Evolutionary conservation across 495 filamentous ascomycete genomes (phyloP), one percentile per base, ranked within the genome.

Genomic region (Penicillium crystallinum): DNA sequence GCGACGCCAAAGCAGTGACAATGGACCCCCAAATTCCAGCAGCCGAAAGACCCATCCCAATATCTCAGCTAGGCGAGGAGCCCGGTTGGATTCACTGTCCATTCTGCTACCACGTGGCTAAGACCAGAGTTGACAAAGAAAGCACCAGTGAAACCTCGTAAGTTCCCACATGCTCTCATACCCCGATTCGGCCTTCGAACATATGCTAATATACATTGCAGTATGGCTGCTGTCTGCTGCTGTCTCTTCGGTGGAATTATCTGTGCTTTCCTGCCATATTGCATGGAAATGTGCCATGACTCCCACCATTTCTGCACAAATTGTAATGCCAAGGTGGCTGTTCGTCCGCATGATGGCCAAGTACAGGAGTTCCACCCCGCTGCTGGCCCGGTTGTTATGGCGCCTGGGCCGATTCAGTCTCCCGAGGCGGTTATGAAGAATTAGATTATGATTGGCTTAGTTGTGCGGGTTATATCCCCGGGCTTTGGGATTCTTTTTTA

Each of bases 281-380:
- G 56, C 15, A 48, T 56, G 42, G 37, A 59, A 34, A 56, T 59
- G 56, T 59, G 56, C 17, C 56, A 59, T 17, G 56, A 59, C 11
- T 21, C 35, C 7, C 56, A 59, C 29, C 56, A 59, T 27, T 59
- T 59, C 38, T 59, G 56, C 8, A 39, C 48, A 17, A 52, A 53
- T n/a, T 59, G 56, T 17, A 39, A 39, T 0, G 21, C 40, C 2
- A 34, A 46, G 17, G 48, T 59, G 3, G 56, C 56, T 17, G 33
- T 52, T 22, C 23, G 18, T n/a, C 38, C 53, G 1, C 53, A 59
- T 27, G 56, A 59, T 10, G 56, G 48, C 0, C 25, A 27, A 0
- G 29, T 56, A 5, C 48, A 59, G 39, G 22, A 53, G 2, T 55
- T 52, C 17, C 23, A 22, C 25, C 56, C 56, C 0, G 1, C 31